A percentile compares a stretch with the other conserved stretches of the same genome.
phyloP scores from a whole-genome alignment of 257 asterid genomes.

The Fraxinus excelsior region DNA sequence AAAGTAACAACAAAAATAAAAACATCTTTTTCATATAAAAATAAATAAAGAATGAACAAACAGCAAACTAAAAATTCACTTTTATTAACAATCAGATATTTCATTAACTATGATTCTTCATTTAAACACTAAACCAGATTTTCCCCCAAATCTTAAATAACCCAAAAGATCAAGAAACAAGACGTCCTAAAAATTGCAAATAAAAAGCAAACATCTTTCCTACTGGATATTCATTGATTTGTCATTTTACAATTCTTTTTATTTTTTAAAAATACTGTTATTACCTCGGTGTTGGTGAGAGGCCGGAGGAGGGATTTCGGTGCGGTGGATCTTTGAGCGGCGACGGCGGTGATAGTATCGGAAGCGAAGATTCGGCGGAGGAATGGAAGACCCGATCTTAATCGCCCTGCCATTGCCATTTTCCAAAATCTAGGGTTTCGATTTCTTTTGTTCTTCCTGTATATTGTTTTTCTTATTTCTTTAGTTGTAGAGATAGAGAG shows the following conservation, averaged over 20 bases:
- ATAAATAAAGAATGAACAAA: not conserved
- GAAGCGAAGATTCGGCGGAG: slow-evolving; percentile 40
- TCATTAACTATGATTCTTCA: not conserved
- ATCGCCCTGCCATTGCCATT: slow-evolving; percentile 51
- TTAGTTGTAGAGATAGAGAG: not conserved
- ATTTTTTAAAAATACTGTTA: not conserved
- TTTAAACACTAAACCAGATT: not conserved
- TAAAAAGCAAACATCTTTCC: not conserved
- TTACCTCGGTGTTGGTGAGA: slow-evolving; percentile 38
- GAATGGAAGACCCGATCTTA: slow-evolving; percentile 52
- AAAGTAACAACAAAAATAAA: not conserved
- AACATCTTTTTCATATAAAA: not conserved
- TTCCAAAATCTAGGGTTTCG: not conserved
- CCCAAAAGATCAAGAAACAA: not conserved
- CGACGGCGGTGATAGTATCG: slow-evolving; percentile 18
- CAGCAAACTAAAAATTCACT: not conserved
- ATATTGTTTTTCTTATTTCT: not conserved
- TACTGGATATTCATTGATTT: not conserved
- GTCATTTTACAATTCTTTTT: not conserved
- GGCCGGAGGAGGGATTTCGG: slow-evolving; percentile 31
- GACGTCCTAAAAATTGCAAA: not conserved
- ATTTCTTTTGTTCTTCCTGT: not conserved
- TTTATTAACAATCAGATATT: not conserved
- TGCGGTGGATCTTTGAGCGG: slow-evolving; percentile 38
- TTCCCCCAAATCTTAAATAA: not conserved